Percentiles rank a stretch among this genome's conserved stretches.
These are phyloP conservation scores for Cyclaneusma minus DNA, from an alignment of 2,329 filamentous ascomycete species.

Conservation along the genomic window DNA sequence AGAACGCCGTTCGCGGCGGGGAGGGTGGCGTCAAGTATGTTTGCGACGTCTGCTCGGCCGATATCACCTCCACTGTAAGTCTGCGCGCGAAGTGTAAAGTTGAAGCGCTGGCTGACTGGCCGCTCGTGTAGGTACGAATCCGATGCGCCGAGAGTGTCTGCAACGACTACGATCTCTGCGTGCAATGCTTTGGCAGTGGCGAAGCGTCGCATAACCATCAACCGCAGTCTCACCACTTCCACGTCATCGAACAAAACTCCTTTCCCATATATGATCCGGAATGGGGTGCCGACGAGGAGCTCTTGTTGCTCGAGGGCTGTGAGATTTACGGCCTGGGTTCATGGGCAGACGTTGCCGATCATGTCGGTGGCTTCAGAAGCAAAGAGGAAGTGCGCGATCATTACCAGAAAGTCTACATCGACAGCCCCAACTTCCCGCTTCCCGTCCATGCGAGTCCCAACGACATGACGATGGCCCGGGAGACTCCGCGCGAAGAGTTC, in stretches of 20 bases:
- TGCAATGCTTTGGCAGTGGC: constrained; percentile 81
- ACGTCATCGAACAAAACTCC: constrained; percentile 95
- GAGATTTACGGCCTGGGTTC: constrained; percentile 94
- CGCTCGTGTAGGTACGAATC: constrained; percentile 61
- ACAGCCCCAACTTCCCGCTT: constrained; percentile 71
- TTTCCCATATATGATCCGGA: constrained; percentile 91
- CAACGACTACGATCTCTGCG: constrained; percentile 92
- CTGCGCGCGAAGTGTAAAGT: constrained; percentile 2
- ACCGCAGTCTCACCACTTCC: constrained; percentile 71
- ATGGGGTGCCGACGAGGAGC: constrained; percentile 94
- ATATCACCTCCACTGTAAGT: constrained; percentile 90
- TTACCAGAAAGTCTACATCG: constrained; percentile 76
- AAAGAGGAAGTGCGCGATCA: constrained; percentile 95
- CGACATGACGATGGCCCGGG: constrained; percentile 63
- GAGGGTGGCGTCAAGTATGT: constrained; percentile 91
- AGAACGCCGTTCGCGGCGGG: constrained; percentile 70
- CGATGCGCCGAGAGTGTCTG: constrained; percentile 70
- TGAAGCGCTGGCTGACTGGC: constrained; percentile 2
- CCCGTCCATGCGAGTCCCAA: constrained; percentile 73
- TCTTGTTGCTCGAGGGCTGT: constrained; percentile 83
- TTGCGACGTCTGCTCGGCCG: constrained; percentile 90
- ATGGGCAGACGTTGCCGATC: constrained; percentile 95
- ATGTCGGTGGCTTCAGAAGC: constrained; percentile 86
- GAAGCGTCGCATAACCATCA: constrained; percentile 71
- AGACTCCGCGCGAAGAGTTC: constrained; percentile 81